Evolutionary conservation across 148 eudicot genomes (phyloP), one percentile per base, ranked within the genome.

Genomic region (Suaeda aralocaspica): DNA sequence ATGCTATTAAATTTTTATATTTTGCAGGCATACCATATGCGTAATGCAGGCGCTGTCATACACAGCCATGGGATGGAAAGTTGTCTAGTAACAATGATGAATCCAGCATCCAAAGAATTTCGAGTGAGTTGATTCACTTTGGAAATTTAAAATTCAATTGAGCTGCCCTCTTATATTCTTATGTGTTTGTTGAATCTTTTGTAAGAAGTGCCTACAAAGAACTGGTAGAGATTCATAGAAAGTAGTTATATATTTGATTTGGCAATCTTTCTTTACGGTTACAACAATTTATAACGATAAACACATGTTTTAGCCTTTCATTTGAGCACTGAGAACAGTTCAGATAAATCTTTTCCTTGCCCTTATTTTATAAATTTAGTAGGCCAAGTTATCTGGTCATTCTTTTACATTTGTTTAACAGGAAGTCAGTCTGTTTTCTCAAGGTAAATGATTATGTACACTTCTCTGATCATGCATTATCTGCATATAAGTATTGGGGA

Each of bases 11-110:
- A 24, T 73, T 39, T 58, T 28, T 24, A 52, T 72, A 24, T 44
- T 66, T 75, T 72, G 67, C 87, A 94, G 98, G 97, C 92, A 68
- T 94, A 87, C 75, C 78, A 87, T 36, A 87, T 86, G 96, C 82
- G 97, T 73, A 89, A 86, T 86, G 97, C 97, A 77, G 98, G 98
- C 73, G 89, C 97, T 72, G 89, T 87, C 49, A 94, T 94, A 77
- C 98, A 94, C 80, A 94, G 98, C 68, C 98, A 94, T 77, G 98
- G 98, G 39, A 89, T 91, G 89, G 98, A 94, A 81, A 89, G 92
- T 67, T 94, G 98, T 74, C 70, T 94, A 1, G 97, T 86, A 46
- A 91, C 98, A 58, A 91, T 94, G 98, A 78, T 94, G 75, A 79
- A 94, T 67, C 98, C 97, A 34, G 69, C 77, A 53, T 72, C 91